These are phyloP conservation scores for Geotrichum siamense DNA, from an alignment of 1,139 yeast species.

Conservation along the genomic window DNA sequence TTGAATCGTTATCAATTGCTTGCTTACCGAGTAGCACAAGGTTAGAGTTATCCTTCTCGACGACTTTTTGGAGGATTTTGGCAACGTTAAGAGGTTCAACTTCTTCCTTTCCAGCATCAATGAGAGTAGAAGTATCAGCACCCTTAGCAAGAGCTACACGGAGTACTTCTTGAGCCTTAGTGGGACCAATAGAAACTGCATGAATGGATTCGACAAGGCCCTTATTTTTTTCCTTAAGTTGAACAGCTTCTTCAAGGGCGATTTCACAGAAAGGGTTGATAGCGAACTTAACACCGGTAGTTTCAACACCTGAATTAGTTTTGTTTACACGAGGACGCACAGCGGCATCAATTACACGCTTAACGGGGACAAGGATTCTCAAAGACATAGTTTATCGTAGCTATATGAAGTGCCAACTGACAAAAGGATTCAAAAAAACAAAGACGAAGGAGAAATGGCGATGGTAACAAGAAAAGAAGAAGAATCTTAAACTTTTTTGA, in stretches of 20 bases:
- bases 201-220: constrained; percentile 75
- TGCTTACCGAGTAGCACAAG: constrained; percentile 88
- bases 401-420: too few species aligned
- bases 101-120: constrained; percentile 60
- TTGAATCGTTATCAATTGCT: constrained; percentile 90
- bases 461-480: not conserved
- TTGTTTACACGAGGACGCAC: constrained; percentile 89
- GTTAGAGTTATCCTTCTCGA: constrained; percentile 64
- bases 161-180: constrained; percentile 80
- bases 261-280: constrained; percentile 97
- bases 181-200: constrained; percentile 87
- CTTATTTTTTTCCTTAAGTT: constrained; percentile 62
- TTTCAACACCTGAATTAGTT: constrained; percentile 77
- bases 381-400: constrained; percentile 35
- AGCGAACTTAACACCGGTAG: constrained; percentile 85
- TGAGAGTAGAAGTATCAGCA: constrained; percentile 74
- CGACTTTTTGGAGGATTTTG: constrained; percentile 68
- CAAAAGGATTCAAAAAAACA: not conserved
- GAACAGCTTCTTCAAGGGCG: constrained; percentile 87
- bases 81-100: constrained; percentile 91
- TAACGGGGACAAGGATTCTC: constrained; percentile 84
- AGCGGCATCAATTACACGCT: constrained; percentile 90
- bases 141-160: constrained; percentile 93
- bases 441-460: not conserved
- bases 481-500: constrained; percentile 4